Conservation (phyloP, 176 grass and related monocot species). For the Oryza longistaminata region DNA sequence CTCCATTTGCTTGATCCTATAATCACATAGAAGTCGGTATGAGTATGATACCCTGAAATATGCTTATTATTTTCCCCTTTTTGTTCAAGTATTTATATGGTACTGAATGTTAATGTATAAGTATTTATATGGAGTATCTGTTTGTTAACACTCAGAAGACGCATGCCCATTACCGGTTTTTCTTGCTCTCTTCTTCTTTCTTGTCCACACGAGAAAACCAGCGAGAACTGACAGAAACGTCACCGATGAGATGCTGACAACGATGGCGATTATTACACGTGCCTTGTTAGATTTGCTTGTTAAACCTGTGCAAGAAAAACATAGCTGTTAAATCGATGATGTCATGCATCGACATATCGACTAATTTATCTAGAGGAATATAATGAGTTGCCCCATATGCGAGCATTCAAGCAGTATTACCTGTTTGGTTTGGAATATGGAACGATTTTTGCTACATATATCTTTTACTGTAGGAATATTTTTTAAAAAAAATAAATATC, state of each 20-base stretch:
- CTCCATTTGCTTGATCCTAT: slow-evolving; percentile 47
- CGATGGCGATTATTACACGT: not conserved
- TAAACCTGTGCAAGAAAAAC: not conserved
- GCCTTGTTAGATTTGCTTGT: slow-evolving; percentile 34
- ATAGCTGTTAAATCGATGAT: not conserved
- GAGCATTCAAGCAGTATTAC: not conserved
- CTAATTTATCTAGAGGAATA: not conserved
- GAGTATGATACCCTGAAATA: not conserved
- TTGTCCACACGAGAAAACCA: slow-evolving; percentile 40
- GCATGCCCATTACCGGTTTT: slow-evolving; percentile 28
- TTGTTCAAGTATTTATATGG: not conserved
- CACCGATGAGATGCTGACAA: slow-evolving; percentile 8
- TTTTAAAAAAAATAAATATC: too few relatives aligned
- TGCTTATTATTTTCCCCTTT: not conserved
- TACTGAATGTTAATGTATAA: too few relatives aligned
- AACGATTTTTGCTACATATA: too few relatives aligned
- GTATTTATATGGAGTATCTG: too few relatives aligned
- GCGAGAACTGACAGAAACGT: slow-evolving; percentile 33
- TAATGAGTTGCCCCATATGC: not conserved
- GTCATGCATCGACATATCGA: not conserved
- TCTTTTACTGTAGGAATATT: too few relatives aligned
- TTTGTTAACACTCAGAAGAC: not conserved
- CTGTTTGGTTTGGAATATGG: too few relatives aligned
- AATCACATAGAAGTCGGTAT: not conserved
- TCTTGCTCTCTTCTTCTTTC: slow-evolving; percentile 32